Conservation (phyloP, 352 stramenopile species). For the Thraustotheca clavata region DNA sequence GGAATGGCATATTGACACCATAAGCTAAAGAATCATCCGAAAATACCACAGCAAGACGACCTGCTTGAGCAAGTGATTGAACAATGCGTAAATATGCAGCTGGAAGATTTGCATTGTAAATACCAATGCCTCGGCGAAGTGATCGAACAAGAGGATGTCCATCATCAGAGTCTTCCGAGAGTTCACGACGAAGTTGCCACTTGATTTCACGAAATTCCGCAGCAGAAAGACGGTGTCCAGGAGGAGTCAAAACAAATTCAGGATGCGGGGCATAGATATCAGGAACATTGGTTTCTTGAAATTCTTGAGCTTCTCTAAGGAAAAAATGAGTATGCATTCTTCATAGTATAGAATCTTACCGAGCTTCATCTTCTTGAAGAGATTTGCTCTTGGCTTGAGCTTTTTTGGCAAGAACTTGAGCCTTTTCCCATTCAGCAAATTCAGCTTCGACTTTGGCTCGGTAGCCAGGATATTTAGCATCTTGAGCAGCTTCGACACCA, state of each 20-base stretch:
- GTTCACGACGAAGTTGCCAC: constrained; percentile 72
- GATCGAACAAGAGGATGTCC: constrained; percentile 75
- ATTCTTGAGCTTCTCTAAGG: constrained; percentile 52
- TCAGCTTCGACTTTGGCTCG: constrained; percentile 92
- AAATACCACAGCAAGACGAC: constrained; percentile 96
- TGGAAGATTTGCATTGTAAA: constrained; percentile 98
- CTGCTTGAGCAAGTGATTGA: constrained; percentile 94
- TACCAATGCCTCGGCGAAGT: constrained; percentile 94
- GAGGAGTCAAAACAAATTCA: constrained; percentile 94
- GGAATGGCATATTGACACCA: constrained; percentile 99
- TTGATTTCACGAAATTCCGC: constrained; percentile 89
- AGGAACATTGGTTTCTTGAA: constrained; percentile 70
- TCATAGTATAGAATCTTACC: constrained; percentile 6
- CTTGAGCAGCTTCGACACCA: constrained; percentile 66
- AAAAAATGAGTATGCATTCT: not conserved
- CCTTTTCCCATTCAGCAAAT: constrained; percentile 79
- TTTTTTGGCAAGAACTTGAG: constrained; percentile 87
- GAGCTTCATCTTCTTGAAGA: constrained; percentile 80
- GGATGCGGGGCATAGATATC: constrained; percentile 96
- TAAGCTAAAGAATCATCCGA: constrained; percentile 97
- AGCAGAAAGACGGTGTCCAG: constrained; percentile 89
- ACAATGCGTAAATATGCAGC: constrained; percentile 94
- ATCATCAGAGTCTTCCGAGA: constrained; percentile 76
- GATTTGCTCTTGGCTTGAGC: constrained; percentile 90
- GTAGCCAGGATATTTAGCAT: constrained; percentile 74